Evolutionary conservation across 192 early-diverging fungal species (phyloP), one percentile per base, ranked within the genome.

Genomic region (Oehlia diaphana): DNA sequence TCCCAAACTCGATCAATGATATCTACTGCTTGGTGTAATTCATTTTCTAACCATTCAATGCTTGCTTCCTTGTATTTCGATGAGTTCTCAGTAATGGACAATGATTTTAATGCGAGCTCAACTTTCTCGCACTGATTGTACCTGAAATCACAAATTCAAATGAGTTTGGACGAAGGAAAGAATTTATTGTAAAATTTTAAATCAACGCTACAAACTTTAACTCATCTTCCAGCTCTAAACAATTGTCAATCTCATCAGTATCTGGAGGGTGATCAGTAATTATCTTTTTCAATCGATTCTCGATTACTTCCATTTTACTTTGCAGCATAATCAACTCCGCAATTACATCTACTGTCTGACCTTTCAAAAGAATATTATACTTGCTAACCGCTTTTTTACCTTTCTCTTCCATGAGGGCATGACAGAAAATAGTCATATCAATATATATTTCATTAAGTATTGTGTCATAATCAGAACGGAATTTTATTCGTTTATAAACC

Each of bases 341-440:
- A 10, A 77, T 77, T 8, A 31, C 13, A 35, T 77, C 44, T 49
- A 77, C 76, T 50, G 50, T 12, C 2, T 0, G 26, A 28, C 76
- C 76, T 77, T 44, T 77, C 44, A 77, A 77, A 1, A 77, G 76
- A 26, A 77, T 77, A 77, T 28, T 42, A 68, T 77, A 77, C 21
- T 33, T 67, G 12, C 9, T 12, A 0, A 76, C 75, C 1, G 19
- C n/a, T 13, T 47, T 37, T 53, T 61, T 31, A 3, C 61, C 58
- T n/a, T 63, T 63, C 26, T 63, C 4, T 39, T n/a, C 13, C 16
- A 63, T 3, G 47, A 12, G 0, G 64, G 33, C 26, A 19, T 77
- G 7, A 21, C 76, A 77, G 21, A 77, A 77, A 66, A n/a, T 16
- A 9, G 0, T 31, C 9, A 68, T 10, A 1, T 77, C 42, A 37